Evolutionary conservation across 2,329 filamentous ascomycete genomes (phyloP), one percentile per base, ranked within the genome.

Genomic region (Cercospora zeae-maydis): DNA sequence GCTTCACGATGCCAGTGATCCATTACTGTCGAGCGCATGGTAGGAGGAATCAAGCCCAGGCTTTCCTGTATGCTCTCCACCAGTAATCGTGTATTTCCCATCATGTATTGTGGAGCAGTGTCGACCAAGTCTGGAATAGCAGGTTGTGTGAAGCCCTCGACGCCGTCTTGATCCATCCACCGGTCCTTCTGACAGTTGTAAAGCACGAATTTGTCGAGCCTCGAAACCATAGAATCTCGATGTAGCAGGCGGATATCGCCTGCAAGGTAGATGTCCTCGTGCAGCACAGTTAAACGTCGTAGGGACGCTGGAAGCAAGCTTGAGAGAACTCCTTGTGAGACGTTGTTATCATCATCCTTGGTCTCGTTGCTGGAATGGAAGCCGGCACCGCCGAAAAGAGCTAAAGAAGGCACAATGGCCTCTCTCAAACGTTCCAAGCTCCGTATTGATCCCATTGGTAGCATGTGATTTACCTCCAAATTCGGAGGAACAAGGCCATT

Each of bases 111-210:
- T 10, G 49, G 49, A 33, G 49, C 49, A 19, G 31, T 34, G 31
- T 0, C 31, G 11, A 27, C n/a, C n/a, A 53, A 27, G 4, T 53
- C 24, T 16, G 55, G 55, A n/a, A 31, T 11, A 1, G 16, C 11
- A n/a, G n/a, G 30, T 31, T 31, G 36, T 27, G 19, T 42, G 27
- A 19, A 54, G 49, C 39, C 31, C 37, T 60, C 58, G n/a, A 33
- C 31, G 30, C 51, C 34, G 11, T 60, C 51, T 47, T 60, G 37
- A 2, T 14, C 16, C 4, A 54, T 60, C 58, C 58, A 60, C 1
- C 49, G n/a, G 39, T 55, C 49, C 19, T 54, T 53, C 21, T 55
- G 58, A 34, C 51, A 60, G 24, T 60, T 54, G 34, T 42, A 54
- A 8, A 60, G 13, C 13, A 31, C 42, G 24, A 60, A 60, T 1